phyloP scores from a whole-genome alignment of 1,284 basidiomycete species.

The Abortiporus biennis region DNA sequence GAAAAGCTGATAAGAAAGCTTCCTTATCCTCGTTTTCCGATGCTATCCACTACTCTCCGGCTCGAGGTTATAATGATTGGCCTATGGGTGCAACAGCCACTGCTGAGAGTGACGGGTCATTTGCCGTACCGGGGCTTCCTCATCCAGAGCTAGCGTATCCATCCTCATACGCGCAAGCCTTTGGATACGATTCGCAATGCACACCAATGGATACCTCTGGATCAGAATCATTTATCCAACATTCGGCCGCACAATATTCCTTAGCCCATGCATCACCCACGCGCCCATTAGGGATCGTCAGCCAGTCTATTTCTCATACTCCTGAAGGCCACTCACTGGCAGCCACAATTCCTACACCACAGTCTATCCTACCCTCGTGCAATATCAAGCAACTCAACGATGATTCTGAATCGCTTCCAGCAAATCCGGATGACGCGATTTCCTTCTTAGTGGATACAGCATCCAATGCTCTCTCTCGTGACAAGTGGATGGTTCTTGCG shows the following conservation, averaged over 20 bases:
- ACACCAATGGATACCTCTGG: too few species aligned
- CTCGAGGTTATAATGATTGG: background rate
- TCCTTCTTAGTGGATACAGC: conserved; percentile 34
- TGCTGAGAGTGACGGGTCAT: background rate
- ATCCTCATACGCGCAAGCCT: too few species aligned
- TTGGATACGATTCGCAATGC: too few species aligned
- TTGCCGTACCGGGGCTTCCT: too few species aligned
- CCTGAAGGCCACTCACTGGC: background rate
- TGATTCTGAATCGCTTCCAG: conserved; percentile 35
- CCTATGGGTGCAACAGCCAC: background rate
- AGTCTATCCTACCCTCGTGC: conserved; percentile 8
- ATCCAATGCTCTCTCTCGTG: conserved; percentile 31
- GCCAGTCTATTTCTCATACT: background rate
- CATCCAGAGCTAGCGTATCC: too few species aligned
- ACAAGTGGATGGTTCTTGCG: conserved; percentile 49
- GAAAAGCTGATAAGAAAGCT: too few species aligned
- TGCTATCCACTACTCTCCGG: background rate
- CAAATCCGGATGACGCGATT: conserved; percentile 38
- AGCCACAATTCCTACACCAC: conserved; percentile 3
- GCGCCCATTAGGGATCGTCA: background rate
- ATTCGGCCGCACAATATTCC: too few species aligned
- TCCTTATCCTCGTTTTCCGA: background rate
- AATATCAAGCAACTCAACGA: conserved; percentile 25
- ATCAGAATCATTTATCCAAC: too few species aligned
- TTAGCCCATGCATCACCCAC: too few species aligned